Evolutionary conservation across 345 rosid species (phyloP), one percentile per base, ranked within the genome.

Genomic region (Hibiscus mutabilis): DNA sequence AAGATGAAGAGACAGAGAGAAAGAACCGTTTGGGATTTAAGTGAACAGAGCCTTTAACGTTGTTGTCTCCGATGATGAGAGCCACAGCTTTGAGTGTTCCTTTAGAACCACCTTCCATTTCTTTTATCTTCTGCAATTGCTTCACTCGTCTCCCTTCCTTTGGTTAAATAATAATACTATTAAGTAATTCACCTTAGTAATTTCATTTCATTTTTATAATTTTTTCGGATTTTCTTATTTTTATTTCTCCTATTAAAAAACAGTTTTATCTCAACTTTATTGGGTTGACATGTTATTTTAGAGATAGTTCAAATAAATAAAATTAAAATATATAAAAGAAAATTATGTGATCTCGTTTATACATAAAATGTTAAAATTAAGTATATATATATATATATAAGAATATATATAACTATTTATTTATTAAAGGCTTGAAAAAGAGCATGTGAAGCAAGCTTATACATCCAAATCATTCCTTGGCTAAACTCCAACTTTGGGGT

Each of bases 41-140:
- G 2, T 87, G 91, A 55, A 94, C 40, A 75, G 78, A 85, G 53
- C 97, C 98, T 67, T 88, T 81, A 66, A 90, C 79, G 78, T 74
- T 82, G 78, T 60, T 33, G 68, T 74, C 88, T 65, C 97, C 98
- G 69, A 86, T 56, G 77, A 93, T 85, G 64, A 94, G 84, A 74
- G 90, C 92, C 84, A 91, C 98, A 76, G 95, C 97, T 79, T 89
- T 94, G 63, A 84, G 76, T 11, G 85, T 76, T 57, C 76, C 77
- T 73, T 73, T 76, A 27, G 72, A 73, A 37, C 71, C 78, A 66
- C 72, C 82, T 46, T 73, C 86, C 96, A 86, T 89, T 51, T 47
- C 72, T 67, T 37, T 25, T 70, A 40, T 60, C 60, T 25, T 10
- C 24, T 14, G 21, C 25, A 6, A 0, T 18, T 4, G 10, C 56